Evolutionary conservation across 495 filamentous ascomycete genomes (phyloP), one percentile per base, ranked within the genome.

Genomic region (Podospora australis): DNA sequence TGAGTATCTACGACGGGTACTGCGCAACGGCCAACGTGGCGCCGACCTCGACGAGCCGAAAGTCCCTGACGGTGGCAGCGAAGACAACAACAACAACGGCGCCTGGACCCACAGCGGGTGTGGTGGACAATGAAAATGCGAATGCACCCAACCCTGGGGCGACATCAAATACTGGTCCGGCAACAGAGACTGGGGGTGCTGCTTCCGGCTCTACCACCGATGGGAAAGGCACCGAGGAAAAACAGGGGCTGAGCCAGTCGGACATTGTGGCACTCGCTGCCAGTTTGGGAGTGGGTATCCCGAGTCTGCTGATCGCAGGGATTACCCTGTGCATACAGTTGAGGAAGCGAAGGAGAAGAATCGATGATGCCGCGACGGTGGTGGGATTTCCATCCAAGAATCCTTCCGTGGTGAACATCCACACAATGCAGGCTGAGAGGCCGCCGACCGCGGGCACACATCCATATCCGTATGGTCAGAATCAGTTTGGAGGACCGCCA

Each of bases 11-110:
- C 25, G 42, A 52, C 26, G 32, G 42, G 8, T 52, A 52, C 35
- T 52, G 49, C 35, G 49, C 49, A 16, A 52, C 49, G n/a, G 49
- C 43, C n/a, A 52, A 52, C n/a, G 49, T 47, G 20, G 24, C 35
- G 25, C 39, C 23, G 3, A 22, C 26, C 8, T 35, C 48, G 6
- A 42, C 39, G 5, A 36, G 11, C 4, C 5, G 34, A 36, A 10
- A 10, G 5, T 16, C 34, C n/a, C n/a, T 8, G 6, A 5, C 34
- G 34, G 34, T 10, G 4, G 34, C 13, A 16, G 17, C 34, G 34
- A 36, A 8, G 5, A 7, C 34, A 5, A 10, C 5, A n/a, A 7
- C 5, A 4, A 16, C 34, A 5, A 36, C 34, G 17, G n/a, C 34
- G n/a, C 34, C 34, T n/a, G 34, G 6, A 16, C 34, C 4, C 11